Evolutionary conservation across 2,329 filamentous ascomycete genomes (phyloP), one percentile per base, ranked within the genome.

Genomic region (Penicillium crustosum): DNA sequence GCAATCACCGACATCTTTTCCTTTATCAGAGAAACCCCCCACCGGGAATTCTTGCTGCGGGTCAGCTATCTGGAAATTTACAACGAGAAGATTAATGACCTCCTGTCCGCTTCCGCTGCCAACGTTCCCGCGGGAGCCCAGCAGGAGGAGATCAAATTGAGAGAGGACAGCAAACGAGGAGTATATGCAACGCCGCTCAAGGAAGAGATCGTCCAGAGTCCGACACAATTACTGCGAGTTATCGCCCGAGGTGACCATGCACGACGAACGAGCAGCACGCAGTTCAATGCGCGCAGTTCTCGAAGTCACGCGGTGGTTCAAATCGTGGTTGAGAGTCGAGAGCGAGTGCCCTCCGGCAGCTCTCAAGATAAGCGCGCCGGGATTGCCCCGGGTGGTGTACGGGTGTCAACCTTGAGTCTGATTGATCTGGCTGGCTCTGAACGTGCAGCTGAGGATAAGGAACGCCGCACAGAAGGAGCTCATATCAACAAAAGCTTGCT

Each of bases 21-120:
- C 0, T 99, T 97, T 75, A 99, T 99, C 66, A 89, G 94, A 57
- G 94, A 99, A 77, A 97, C 94, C 1, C 94, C 94, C 0, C 91
- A 92, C 36, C 85, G 94, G 59, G 94, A 99, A 71, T 99, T 99
- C 65, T 78, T 99, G 57, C 83, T 99, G 57, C 89, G 94, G 61
- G 94, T 99, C 71, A 97, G 93, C 80, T 99, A 99, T 72, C 82
- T 99, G 61, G 94, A 99, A 78, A 99, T 99, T 60, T 99, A 99
- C 78, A 99, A 99, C 70, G 94, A 99, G 73, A 95, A 86, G 76
- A 97, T 99, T 57, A 90, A 97, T 71, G 94, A 99, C 76, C 80
- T 99, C 49, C 81, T 99, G 44, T 93, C 89, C 63, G 88, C 91
- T 73, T 83, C 91, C 1, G 82, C 84, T 1, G 82, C 82, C 27